Evolutionary conservation across 768 basidiomycete genomes (phyloP).

Genomic region (Kwoniella dendrophila): DNA sequence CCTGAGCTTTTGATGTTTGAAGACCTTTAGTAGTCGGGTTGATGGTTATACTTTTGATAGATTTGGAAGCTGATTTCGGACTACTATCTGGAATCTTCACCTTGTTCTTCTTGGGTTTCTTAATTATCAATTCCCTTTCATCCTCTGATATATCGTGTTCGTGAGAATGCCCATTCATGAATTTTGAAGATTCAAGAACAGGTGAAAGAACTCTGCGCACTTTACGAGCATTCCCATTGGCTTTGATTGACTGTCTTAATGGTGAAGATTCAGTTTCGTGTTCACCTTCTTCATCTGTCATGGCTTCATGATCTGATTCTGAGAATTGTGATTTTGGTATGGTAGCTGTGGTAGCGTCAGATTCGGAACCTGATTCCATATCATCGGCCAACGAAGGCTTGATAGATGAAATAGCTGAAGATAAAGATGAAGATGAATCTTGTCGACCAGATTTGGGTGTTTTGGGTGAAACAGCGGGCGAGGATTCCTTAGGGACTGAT

Average conservation of each 20-base stretch:
- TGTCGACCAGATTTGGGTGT: conserved; percentile 7
- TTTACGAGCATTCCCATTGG: conserved; percentile 3
- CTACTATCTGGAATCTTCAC: conserved; percentile 7
- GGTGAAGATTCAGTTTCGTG: background rate
- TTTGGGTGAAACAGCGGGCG: background rate
- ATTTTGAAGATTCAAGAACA: conserved; percentile 13
- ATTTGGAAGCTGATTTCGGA: conserved; percentile 6
- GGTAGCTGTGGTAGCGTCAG: conserved; percentile 43
- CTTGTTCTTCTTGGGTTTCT: conserved; percentile 23
- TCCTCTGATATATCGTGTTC: conserved; percentile 15
- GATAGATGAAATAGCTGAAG: conserved; percentile 19
- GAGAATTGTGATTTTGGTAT: conserved; percentile 30
- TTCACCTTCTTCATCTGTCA: background rate
- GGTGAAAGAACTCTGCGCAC: conserved; percentile 22
- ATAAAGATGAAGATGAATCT: conserved; percentile 26
- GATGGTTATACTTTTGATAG: background rate
- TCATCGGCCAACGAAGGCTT: conserved; percentile 15
- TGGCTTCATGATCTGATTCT: conserved; percentile 16
- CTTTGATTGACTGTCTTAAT: background rate
- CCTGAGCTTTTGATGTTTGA: too few relatives aligned
- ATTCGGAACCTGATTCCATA: conserved; percentile 31
- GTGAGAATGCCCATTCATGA: background rate
- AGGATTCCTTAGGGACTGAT: background rate
- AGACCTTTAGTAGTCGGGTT: background rate
- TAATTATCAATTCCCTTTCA: conserved; percentile 11